Evolutionary conservation across 2,329 filamentous ascomycete genomes (phyloP), one percentile per base, ranked within the genome.

Genomic region (Paecilomyces dactylethromorphus): DNA sequence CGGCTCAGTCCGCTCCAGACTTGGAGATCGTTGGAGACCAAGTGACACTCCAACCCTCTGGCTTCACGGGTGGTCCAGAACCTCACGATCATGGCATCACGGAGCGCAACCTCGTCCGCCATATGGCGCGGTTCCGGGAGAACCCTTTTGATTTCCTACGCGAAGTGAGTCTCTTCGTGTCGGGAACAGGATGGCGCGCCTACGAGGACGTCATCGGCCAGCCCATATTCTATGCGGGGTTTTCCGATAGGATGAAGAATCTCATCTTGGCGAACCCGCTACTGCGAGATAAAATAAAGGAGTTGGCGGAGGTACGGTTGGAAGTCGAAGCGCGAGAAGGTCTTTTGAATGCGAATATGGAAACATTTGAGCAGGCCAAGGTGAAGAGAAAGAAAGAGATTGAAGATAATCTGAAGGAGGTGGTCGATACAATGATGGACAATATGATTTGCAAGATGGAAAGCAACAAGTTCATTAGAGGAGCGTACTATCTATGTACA

Each of bases 391-490:
- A 71, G 53, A 79, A 77, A 58, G 85, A 89, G 66, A 84, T 97
- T 58, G 87, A 92, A 69, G 80, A 81, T 39, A 87, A 87, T 59
- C 78, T 99, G 53, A 82, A 86, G 57, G 87, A 96, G 69, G 87
- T 97, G 3, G 89, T 91, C 3, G 91, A 94, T 63, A 87, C 88
- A 64, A 87, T 94, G 83, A 91, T 92, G 24, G 91, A 96, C 70
- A 86, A 88, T 63, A 97, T 99, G 94, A 97, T 99, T 62, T 97
- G 93, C 83, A 99, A 99, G 77, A 93, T 97, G 82, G 94, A 99
- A 75, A 95, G 89, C 80, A 95, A 92, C 71, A 80, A 85, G 1
- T 97, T 97, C 70, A 96, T 99, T 65, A 82, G 94, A 54, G 86
- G 91, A 24, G 93, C 94, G 53, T 97, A 97, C 72, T 99, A 97